Conservation (phyloP, 495 filamentous ascomycete genomes). For the Lepidopterella palustris region DNA sequence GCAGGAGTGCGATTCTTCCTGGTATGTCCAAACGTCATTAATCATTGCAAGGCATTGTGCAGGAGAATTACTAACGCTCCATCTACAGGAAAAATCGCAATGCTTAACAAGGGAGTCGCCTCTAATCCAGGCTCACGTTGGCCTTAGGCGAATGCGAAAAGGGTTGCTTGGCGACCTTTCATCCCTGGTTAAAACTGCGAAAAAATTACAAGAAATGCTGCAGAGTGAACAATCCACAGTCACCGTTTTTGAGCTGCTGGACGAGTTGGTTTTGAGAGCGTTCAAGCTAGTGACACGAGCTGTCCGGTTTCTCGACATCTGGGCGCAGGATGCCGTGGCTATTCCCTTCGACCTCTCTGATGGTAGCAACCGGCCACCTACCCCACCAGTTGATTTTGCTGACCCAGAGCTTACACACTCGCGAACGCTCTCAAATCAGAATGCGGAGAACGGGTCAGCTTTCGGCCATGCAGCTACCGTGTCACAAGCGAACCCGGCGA, state of each 20-base stretch:
- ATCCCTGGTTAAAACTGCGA: conserved; percentile 77
- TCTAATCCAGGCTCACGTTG: conserved; percentile 65
- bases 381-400: conserved; percentile 50
- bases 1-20: conserved; percentile 85
- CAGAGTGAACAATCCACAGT: conserved; percentile 48
- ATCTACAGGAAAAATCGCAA: conserved; percentile 68
- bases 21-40: conserved; percentile 48
- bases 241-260: conserved; percentile 57
- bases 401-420: conserved; percentile 21
- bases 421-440: conserved; percentile 14
- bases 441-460: conserved; percentile 5
- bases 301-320: conserved; percentile 85
- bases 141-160: conserved; percentile 75
- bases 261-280: conserved; percentile 87
- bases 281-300: conserved; percentile 91
- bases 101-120: conserved; percentile 78
- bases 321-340: conserved; percentile 58
- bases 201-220: conserved; percentile 64
- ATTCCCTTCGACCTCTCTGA: conserved; percentile 19
- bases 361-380: conserved; percentile 52
- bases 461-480: conserved; percentile 17
- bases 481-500: conserved; percentile 17
- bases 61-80: conserved; percentile 20
- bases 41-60: not conserved
- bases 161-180: conserved; percentile 83